Percentiles rank a stretch among this genome's conserved stretches.
These are phyloP conservation scores for Solanum sejunctum DNA, from an alignment of 257 asterid genomes.

Conservation along the genomic window DNA sequence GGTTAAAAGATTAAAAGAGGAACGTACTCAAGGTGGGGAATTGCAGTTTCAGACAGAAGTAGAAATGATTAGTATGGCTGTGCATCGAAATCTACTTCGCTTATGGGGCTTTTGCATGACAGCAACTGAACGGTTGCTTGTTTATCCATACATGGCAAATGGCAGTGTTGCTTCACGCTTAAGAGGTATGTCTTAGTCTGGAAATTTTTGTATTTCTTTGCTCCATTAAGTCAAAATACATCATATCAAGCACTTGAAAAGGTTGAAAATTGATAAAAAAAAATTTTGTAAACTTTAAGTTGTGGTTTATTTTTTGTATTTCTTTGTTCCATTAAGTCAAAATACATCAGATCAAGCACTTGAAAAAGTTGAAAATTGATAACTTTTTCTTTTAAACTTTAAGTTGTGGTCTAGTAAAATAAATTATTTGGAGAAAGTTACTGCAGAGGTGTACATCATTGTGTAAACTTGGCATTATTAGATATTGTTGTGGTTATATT, in stretches of 20 bases:
- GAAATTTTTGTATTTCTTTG: background rate
- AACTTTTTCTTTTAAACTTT: background rate
- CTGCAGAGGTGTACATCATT: background rate
- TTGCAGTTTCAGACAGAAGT: conserved; percentile 89
- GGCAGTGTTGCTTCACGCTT: conserved; percentile 97
- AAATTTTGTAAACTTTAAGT: background rate
- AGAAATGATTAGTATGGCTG: conserved; percentile 91
- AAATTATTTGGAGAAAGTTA: background rate
- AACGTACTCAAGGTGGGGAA: conserved; percentile 78
- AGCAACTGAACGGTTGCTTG: conserved; percentile 82
- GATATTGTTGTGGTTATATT: background rate
- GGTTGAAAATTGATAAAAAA: background rate
- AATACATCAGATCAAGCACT: background rate
- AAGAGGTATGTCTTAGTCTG: conserved; percentile 42
- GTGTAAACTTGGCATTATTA: background rate
- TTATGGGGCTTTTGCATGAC: conserved; percentile 93
- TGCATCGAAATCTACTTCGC: conserved; percentile 74
- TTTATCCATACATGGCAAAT: conserved; percentile 84
- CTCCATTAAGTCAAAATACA: background rate
- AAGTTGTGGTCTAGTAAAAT: background rate
- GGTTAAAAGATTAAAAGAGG: conserved; percentile 83
- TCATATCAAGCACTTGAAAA: background rate
- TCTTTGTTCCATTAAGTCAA: background rate
- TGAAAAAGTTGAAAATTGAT: background rate
- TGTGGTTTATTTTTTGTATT: background rate